Evolutionary conservation across 768 basidiomycete genomes (phyloP).

Genomic region (Leccinum barrowsii): DNA sequence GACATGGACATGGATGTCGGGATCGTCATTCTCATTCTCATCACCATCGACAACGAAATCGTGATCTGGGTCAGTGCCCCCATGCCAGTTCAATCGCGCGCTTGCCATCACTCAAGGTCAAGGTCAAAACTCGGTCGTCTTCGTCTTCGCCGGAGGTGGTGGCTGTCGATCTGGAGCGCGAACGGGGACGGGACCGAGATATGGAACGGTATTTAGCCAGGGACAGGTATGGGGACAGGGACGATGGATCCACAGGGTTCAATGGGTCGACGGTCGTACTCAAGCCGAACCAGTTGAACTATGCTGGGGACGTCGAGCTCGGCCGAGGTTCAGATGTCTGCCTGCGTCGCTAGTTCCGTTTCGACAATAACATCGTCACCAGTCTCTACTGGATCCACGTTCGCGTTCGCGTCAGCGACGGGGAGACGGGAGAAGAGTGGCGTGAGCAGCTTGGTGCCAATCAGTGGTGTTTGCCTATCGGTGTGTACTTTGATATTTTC

Average conservation of each 20-base stretch:
- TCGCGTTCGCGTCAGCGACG: too few relatives aligned
- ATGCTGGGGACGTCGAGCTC: conserved; percentile 21
- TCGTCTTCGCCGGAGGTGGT: too few relatives aligned
- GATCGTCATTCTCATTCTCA: too few relatives aligned
- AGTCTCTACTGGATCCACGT: too few relatives aligned
- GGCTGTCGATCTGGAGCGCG: background rate
- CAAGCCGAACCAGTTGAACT: conserved; percentile 25
- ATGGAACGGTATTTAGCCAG: too few relatives aligned
- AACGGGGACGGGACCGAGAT: background rate
- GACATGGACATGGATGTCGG: too few relatives aligned
- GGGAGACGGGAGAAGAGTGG: too few relatives aligned
- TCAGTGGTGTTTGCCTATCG: too few relatives aligned
- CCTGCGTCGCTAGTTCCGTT: background rate
- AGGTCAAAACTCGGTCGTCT: background rate
- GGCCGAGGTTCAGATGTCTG: conserved; percentile 23
- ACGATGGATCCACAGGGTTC: background rate
- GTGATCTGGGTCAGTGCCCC: background rate
- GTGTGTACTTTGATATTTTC: too few relatives aligned
- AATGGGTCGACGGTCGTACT: conserved; percentile 5
- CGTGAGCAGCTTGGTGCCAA: too few relatives aligned
- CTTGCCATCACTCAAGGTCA: background rate
- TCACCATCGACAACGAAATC: too few relatives aligned
- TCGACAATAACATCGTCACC: too few relatives aligned
- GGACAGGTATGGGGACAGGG: background rate
- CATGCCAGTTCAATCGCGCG: background rate